These are phyloP conservation scores for Alternaria gansuensis DNA, from an alignment of 2,329 filamentous ascomycete genomes.

Conservation along the genomic window DNA sequence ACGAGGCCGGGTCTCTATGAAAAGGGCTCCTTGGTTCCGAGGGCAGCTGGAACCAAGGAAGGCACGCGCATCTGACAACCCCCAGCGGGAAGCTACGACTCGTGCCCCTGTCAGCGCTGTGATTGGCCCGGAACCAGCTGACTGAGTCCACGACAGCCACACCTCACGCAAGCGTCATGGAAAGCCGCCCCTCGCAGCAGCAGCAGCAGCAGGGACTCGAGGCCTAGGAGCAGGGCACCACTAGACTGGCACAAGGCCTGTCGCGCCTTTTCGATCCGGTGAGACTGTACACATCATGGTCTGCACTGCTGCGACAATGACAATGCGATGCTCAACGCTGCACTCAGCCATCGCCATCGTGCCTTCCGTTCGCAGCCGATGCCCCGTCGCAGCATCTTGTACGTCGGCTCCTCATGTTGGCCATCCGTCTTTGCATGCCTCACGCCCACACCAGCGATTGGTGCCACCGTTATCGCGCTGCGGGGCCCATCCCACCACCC, in stretches of 20 bases:
- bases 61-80: conserved; percentile 29
- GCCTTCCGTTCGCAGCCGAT: conserved; percentile 44
- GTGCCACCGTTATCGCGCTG: conserved; percentile 47
- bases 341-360: conserved; percentile 7
- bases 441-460: conserved; percentile 40
- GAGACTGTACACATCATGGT: neutral
- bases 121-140: conserved; percentile 31
- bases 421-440: conserved; percentile 43
- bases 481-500: conserved; percentile 33
- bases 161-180: conserved; percentile 25
- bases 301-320: neutral
- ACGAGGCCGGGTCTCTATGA: conserved; percentile 19
- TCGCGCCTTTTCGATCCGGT: neutral
- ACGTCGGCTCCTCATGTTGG: conserved; percentile 17
- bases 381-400: conserved; percentile 24
- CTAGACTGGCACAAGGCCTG: neutral
- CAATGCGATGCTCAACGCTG: neutral
- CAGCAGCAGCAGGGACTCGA: conserved; percentile 21
- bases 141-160: conserved; percentile 21
- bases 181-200: conserved; percentile 16
- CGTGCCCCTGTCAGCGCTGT: conserved; percentile 22
- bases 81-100: conserved; percentile 29
- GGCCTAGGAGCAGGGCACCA: conserved; percentile 25
- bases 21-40: conserved; percentile 28
- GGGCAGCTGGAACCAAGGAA: conserved; percentile 32